These are phyloP conservation scores for Epichloe glyceriae DNA, from an alignment of 2,329 filamentous ascomycete species.

Conservation along the genomic window DNA sequence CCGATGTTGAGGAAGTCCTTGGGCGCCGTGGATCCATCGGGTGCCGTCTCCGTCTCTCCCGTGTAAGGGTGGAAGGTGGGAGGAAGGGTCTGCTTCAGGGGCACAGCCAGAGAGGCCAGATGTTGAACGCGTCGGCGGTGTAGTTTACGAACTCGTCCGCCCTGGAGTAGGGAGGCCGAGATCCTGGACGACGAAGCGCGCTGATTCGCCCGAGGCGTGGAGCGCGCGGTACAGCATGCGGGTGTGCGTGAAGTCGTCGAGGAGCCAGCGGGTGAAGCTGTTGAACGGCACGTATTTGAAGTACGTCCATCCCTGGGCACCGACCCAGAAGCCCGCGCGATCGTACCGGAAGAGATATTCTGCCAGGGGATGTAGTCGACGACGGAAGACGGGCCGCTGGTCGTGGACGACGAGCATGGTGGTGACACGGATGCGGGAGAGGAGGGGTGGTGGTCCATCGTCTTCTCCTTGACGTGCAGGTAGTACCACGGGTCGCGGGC, in stretches of 20 bases:
- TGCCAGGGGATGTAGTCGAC: conserved; percentile 48
- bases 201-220: conserved; percentile 52
- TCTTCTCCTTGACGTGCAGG: conserved; percentile 47
- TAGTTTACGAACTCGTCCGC: conserved; percentile 42
- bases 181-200: conserved; percentile 57
- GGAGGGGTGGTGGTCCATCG: conserved; percentile 9
- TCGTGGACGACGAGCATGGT: background rate
- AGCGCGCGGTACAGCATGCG: conserved; percentile 62
- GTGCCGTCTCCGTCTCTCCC: conserved; percentile 18
- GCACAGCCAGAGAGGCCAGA: conserved; percentile 50
- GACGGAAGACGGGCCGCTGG: conserved; percentile 12
- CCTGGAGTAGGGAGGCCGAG: conserved; percentile 41
- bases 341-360: conserved; percentile 71
- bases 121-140: conserved; percentile 34
- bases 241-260: conserved; percentile 62
- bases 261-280: conserved; percentile 49
- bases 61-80: conserved; percentile 45
- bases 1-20: conserved; percentile 46
- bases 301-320: conserved; percentile 51
- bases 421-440: conserved; percentile 9
- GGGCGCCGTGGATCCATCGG: conserved; percentile 8
- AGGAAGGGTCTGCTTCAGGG: conserved; percentile 32
- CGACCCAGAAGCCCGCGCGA: conserved; percentile 64
- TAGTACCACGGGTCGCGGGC: conserved; percentile 66
- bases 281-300: conserved; percentile 54